Base-by-base conservation (phyloP, 1,284 basidiomycete species). In the Cryptococcus floricola region DNA sequence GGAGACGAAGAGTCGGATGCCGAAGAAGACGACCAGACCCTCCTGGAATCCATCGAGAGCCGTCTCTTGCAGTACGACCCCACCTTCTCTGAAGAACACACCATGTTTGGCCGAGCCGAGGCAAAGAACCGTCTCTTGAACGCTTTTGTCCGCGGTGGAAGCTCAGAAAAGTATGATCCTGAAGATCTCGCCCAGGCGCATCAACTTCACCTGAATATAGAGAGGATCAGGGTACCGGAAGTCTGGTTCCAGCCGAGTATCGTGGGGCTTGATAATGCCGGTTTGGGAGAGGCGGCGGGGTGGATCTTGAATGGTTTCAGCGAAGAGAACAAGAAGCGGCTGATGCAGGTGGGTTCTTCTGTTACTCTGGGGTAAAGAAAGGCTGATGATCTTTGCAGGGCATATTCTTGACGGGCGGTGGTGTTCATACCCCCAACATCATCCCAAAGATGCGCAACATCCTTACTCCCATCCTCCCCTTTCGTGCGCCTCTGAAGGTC, bases 241-340 rank as follows among this genome's bases (percentile, higher is more conserved):
- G 85, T 92, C 0, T 91, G 89, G 81, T 98, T 95, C 80, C 87
- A 91, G 53, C 95, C 96, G 0, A 81, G 81, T 13, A 93, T 97
- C 83, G 94, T 93, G 3, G 96, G 96, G 0, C 82, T 97, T 23
- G 96, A 98, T 74, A 91, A 88, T 19, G 95, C 96, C 0, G 96
- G 96, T 0, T 73, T 99, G 3, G 89, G 87, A 13, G 96, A 99
- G 75, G 85, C 97, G 1, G 79, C 93, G 23, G 89, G 91, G 63
- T 89, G 86, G 73, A 83, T 98, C 38, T 81, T 99, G 48, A 84
- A 85, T n/a, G 82, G 87, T 10, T 96, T 95, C 75, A 78, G 83
- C 4, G 82, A 85, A 39, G 75, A 79, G 3, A 86, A 91, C 48
- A 85, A 87, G 62, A 76, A 76, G 13, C 76, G 83, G 39, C 79